These are phyloP conservation scores for bread wheat (Triticum aestivum) DNA, from an alignment of 176 grass and related monocot genomes.

Conservation along the genomic window IWGSC_CS_RefSeq_v2.1 NC_057799.1:130713408-130713907, in stretches of 20 bases:
- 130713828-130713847: not conserved
- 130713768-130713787: slow-evolving; percentile 31
- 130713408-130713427: not conserved
- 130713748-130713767: slow-evolving; percentile 57
- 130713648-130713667: slow-evolving; percentile 10
- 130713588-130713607: not conserved
- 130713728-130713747: not conserved
- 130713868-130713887: not conserved
- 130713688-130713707: slow-evolving; percentile 13
- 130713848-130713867: slow-evolving; percentile 13
- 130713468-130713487: not conserved
- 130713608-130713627: not conserved
- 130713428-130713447: too few relatives aligned
- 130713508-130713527: not conserved
- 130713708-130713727: not conserved
- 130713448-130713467: not conserved
- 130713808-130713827: slow-evolving; percentile 51
- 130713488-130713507: not conserved
- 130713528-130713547: not conserved
- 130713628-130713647: not conserved
- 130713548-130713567: not conserved
- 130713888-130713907: not conserved
- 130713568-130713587: not conserved
- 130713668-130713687: slow-evolving; percentile 59
- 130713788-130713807: slow-evolving; percentile 48